Conservation (phyloP, 441 rosid species). For the Sinapis alba region DNA sequence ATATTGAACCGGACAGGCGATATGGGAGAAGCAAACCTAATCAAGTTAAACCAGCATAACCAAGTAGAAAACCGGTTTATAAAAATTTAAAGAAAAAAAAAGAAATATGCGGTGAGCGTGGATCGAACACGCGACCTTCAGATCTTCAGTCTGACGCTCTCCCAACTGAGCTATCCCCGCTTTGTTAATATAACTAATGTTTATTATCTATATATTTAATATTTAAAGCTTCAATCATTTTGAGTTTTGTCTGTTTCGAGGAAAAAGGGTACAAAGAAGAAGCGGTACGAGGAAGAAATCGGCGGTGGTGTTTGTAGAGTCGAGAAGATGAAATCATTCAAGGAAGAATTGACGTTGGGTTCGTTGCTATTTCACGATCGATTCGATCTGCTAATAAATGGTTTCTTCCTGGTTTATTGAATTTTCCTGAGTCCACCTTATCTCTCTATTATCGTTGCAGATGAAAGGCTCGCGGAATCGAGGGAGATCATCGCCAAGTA, state of each 20-base stretch:
- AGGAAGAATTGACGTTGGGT: conserved; percentile 75
- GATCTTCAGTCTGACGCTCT: conserved; percentile 49
- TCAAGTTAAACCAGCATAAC: neutral
- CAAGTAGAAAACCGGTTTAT: neutral
- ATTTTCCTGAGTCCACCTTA: neutral
- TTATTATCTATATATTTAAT: too few species aligned
- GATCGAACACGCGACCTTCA: conserved; percentile 76
- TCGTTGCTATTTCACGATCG: neutral
- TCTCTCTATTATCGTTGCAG: conserved; percentile 39
- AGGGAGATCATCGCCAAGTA: conserved; percentile 45
- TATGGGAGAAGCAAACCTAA: neutral
- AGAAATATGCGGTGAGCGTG: conserved; percentile 75
- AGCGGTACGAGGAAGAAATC: too few species aligned
- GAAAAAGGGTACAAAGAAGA: too few species aligned
- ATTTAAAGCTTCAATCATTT: too few species aligned
- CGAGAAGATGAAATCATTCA: conserved; percentile 46
- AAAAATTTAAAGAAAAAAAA: neutral
- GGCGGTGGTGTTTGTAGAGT: neutral
- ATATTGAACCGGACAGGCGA: neutral
- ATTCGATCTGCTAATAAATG: neutral
- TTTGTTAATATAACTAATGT: too few species aligned
- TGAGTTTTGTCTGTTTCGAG: too few species aligned
- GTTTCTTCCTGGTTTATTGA: neutral
- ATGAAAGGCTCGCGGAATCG: conserved; percentile 71
- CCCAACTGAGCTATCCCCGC: conserved; percentile 48